These are phyloP conservation scores for Sphaceloma murrayae DNA, from an alignment of 2,329 filamentous ascomycete species.

Conservation along the genomic window DNA sequence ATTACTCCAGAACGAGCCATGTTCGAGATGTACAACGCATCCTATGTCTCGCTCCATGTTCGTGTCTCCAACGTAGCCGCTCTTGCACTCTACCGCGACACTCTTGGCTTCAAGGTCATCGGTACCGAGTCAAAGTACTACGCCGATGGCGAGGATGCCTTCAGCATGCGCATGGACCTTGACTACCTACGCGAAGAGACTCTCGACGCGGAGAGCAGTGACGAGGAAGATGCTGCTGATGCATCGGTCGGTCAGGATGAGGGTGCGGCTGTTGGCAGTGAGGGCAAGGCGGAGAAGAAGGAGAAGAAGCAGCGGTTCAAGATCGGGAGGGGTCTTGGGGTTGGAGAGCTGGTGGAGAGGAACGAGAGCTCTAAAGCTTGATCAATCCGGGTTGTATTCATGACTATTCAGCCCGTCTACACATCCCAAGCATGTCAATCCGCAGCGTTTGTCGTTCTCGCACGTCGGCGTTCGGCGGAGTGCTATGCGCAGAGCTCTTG, in stretches of 20 bases:
- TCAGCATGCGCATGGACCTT: constrained; percentile 84
- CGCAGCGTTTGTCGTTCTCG: too few relatives aligned
- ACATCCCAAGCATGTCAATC: too few relatives aligned
- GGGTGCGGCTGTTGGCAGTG: constrained; percentile 31
- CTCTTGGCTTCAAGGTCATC: constrained; percentile 77
- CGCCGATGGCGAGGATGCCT: constrained; percentile 94
- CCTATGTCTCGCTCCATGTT: constrained; percentile 93
- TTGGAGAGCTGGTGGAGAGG: constrained; percentile 60
- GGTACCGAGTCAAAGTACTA: constrained; percentile 88
- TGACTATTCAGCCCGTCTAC: too few relatives aligned
- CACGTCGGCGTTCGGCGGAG: too few relatives aligned
- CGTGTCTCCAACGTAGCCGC: constrained; percentile 88
- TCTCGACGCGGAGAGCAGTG: constrained; percentile 35
- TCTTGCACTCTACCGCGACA: constrained; percentile 84
- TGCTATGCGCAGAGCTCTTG: too few relatives aligned
- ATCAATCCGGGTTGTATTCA: too few relatives aligned
- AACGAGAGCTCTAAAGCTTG: constrained; percentile 40
- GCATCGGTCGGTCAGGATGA: constrained; percentile 35
- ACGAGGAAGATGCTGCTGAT: constrained; percentile 27
- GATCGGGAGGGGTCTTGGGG: constrained; percentile 69
- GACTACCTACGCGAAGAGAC: constrained; percentile 47
- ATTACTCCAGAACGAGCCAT: constrained; percentile 67
- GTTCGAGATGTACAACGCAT: constrained; percentile 85
- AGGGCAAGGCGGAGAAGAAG: constrained; percentile 35
- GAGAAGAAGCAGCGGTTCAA: constrained; percentile 70